phyloP scores from a whole-genome alignment of 306 rosid genomes.

The Aeschynomene evenia region DNA sequence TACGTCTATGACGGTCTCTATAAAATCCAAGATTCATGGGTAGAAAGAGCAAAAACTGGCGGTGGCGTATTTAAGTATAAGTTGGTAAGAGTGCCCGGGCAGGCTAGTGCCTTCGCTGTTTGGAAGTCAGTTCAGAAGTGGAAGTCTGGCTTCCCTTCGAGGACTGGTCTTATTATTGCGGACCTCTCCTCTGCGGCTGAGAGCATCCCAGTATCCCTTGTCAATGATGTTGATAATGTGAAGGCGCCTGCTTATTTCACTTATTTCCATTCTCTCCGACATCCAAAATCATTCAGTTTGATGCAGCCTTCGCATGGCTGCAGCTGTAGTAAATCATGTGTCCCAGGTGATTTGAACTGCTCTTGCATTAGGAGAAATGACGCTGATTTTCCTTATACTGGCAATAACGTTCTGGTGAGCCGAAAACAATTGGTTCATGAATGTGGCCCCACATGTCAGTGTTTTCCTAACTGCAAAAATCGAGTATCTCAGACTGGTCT shows the following conservation, averaged over 20 bases:
- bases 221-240: constrained; percentile 62
- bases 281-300: constrained; percentile 52
- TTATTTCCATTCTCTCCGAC: constrained; percentile 56
- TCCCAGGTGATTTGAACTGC: constrained; percentile 62
- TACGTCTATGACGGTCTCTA: constrained; percentile 73
- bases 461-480: constrained; percentile 61
- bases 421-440: constrained; percentile 58
- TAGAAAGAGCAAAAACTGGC: constrained; percentile 53
- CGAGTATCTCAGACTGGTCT: constrained; percentile 59
- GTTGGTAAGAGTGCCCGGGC: constrained; percentile 58
- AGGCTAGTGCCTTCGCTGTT: constrained; percentile 46
- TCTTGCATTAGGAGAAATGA: constrained; percentile 58
- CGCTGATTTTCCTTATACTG: constrained; percentile 60
- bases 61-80: constrained; percentile 65
- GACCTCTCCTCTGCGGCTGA: constrained; percentile 67
- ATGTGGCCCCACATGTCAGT: constrained; percentile 67
- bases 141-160: constrained; percentile 45
- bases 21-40: constrained; percentile 62
- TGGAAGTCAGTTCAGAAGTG: constrained; percentile 59
- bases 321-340: constrained; percentile 49
- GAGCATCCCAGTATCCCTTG: constrained; percentile 59
- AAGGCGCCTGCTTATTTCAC: constrained; percentile 61
- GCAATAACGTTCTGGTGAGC: constrained; percentile 47
- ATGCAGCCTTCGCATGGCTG: constrained; percentile 50
- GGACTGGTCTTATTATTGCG: constrained; percentile 63